Evolutionary conservation across 768 basidiomycete genomes (phyloP).

Genomic region (Trametes meyenii): DNA sequence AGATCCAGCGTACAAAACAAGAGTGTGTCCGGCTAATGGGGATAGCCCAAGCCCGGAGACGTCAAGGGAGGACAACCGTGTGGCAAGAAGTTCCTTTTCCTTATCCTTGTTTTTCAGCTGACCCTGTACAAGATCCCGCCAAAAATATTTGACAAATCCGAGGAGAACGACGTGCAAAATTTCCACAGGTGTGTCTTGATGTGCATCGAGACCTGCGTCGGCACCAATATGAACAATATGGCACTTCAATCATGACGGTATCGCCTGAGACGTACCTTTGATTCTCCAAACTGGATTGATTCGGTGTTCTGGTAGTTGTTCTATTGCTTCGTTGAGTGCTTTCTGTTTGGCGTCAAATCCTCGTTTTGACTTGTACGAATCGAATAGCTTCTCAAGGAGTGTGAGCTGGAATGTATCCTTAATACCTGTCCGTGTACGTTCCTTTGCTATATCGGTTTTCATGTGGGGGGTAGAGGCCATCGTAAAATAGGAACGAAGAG

Average conservation of each 20-base stretch:
- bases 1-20: slow-evolving; percentile 43
- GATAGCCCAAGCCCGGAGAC: slow-evolving; percentile 38
- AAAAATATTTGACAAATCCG: slow-evolving; percentile 52
- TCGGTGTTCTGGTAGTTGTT: slow-evolving; percentile 26
- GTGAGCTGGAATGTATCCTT: slow-evolving; percentile 38
- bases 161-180: slow-evolving; percentile 48
- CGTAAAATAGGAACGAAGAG: too few species aligned
- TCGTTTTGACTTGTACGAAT: neutral
- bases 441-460: too few species aligned
- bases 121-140: slow-evolving; percentile 39
- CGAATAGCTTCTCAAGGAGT: slow-evolving; percentile 30
- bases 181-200: slow-evolving; percentile 48
- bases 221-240: neutral
- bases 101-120: slow-evolving; percentile 28
- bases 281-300: slow-evolving; percentile 41
- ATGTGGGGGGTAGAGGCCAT: too few species aligned
- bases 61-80: slow-evolving; percentile 37
- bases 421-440: slow-evolving; percentile 17
- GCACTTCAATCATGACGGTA: too few species aligned
- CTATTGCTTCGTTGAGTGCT: slow-evolving; percentile 14
- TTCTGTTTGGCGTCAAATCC: slow-evolving; percentile 23
- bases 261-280: slow-evolving; percentile 5
- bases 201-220: slow-evolving; percentile 42
- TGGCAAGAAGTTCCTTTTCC: slow-evolving; percentile 32
- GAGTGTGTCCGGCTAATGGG: slow-evolving; percentile 32